These are phyloP conservation scores for Pseudozyma pruni DNA, from an alignment of 1,284 basidiomycete genomes.

Conservation along the genomic window DNA sequence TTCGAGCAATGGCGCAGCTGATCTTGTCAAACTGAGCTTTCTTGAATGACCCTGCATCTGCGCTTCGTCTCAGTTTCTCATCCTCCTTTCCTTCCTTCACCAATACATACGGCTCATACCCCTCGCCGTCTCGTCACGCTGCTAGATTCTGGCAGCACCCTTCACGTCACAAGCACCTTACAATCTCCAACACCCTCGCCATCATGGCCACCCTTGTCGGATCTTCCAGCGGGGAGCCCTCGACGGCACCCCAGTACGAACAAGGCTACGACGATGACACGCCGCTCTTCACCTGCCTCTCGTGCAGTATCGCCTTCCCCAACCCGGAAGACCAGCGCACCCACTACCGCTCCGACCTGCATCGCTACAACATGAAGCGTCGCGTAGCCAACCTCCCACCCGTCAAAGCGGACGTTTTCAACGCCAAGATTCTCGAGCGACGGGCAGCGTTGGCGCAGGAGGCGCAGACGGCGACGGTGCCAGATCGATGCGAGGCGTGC, in stretches of 20 bases:
- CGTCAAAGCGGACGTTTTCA: conserved; percentile 81
- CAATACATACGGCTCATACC: too few species aligned
- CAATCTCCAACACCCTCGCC: background rate
- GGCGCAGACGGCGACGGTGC: conserved; percentile 26
- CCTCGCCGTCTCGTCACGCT: too few species aligned
- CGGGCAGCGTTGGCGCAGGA: conserved; percentile 37
- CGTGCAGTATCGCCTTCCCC: conserved; percentile 89
- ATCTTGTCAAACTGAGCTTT: conserved; percentile 36
- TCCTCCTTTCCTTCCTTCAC: background rate
- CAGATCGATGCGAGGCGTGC: conserved; percentile 42
- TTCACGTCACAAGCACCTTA: background rate
- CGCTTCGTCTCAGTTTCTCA: background rate
- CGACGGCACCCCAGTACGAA: conserved; percentile 25
- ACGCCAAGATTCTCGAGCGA: conserved; percentile 80
- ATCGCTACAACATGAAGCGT: conserved; percentile 98
- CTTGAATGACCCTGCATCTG: conserved; percentile 14
- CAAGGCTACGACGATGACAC: conserved; percentile 46
- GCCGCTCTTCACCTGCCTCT: conserved; percentile 78
- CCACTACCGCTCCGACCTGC: conserved; percentile 94
- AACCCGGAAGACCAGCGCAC: conserved; percentile 85
- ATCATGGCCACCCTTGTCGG: conserved; percentile 43
- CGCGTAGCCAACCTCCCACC: conserved; percentile 91
- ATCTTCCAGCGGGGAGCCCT: conserved; percentile 31
- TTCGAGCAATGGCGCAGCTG: conserved; percentile 7
- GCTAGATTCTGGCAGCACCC: too few species aligned